Evolutionary conservation across 140 eudicot species (phyloP).

Genomic region (Anethum foeniculum): DNA sequence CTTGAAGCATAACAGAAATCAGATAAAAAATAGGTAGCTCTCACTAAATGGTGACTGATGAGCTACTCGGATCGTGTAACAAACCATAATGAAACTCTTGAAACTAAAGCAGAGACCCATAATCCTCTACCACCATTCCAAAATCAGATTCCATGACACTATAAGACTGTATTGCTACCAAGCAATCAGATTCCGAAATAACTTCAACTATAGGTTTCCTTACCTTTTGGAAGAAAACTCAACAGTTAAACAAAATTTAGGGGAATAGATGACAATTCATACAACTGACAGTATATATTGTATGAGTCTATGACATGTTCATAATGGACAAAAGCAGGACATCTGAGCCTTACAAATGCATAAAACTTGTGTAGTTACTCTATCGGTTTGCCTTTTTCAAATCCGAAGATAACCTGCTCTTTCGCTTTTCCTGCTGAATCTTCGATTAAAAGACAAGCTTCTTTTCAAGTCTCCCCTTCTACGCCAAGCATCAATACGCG

Average conservation of each 20-base stretch:
- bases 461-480: slow-evolving; percentile 39
- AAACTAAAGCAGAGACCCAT: too few species aligned
- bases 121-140: too few species aligned
- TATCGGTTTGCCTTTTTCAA: slow-evolving; percentile 8
- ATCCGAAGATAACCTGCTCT: slow-evolving; percentile 73
- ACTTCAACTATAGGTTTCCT: not conserved
- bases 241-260: not conserved
- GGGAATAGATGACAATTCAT: not conserved
- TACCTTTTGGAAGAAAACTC: not conserved
- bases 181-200: too few species aligned
- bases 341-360: not conserved
- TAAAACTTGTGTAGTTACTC: not conserved
- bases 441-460: slow-evolving; percentile 56
- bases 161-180: too few species aligned
- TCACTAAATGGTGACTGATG: too few species aligned
- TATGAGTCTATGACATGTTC: not conserved
- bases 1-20: too few species aligned
- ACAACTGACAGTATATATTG: not conserved
- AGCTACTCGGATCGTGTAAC: too few species aligned
- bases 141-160: too few species aligned
- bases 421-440: slow-evolving; percentile 46
- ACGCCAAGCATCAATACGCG: slow-evolving; percentile 53
- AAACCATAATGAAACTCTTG: too few species aligned
- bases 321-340: not conserved
- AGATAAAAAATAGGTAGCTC: too few species aligned